Percentiles rank a stretch among this genome's conserved stretches.
Evolutionary conservation across 2,329 filamentous ascomycete genomes (phyloP).

Genomic region (Epichloe sp.): DNA sequence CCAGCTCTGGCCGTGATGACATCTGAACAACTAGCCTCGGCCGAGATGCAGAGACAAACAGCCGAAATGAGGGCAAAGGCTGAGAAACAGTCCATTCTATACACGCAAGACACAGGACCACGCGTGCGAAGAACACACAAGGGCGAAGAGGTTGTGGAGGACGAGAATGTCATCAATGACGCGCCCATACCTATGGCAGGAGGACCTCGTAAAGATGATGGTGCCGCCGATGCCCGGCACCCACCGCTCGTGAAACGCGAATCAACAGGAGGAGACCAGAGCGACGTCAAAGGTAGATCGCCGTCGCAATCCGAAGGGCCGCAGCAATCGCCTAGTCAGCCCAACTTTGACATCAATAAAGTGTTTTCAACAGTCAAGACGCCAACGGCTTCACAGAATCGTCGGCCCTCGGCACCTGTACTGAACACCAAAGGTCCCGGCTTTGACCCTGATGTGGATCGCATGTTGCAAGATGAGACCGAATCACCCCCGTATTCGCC

Average conservation of each 20-base stretch:
- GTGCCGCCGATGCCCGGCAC: slow-evolving; percentile 5
- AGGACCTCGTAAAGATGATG: slow-evolving; percentile 8
- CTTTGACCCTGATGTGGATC: slow-evolving; percentile 80
- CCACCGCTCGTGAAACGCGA: slow-evolving; percentile 23
- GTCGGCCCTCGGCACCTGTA: slow-evolving; percentile 35
- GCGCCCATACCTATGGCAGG: slow-evolving; percentile 17
- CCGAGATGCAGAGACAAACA: slow-evolving; percentile 69
- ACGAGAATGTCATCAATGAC: slow-evolving; percentile 41
- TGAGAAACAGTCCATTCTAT: slow-evolving; percentile 74
- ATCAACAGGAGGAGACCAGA: slow-evolving; percentile 16
- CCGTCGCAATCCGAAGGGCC: slow-evolving; percentile 30
- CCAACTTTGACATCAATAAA: slow-evolving; percentile 70
- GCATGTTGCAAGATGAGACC: slow-evolving; percentile 69
- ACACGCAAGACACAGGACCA: slow-evolving; percentile 56
- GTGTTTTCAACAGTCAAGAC: slow-evolving; percentile 77
- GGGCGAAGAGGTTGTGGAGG: slow-evolving; percentile 79
- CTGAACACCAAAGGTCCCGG: slow-evolving; percentile 41
- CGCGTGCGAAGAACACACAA: slow-evolving; percentile 86
- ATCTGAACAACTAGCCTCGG: slow-evolving; percentile 79
- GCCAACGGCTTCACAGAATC: slow-evolving; percentile 39
- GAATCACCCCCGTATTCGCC: slow-evolving; percentile 76
- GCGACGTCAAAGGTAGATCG: slow-evolving; percentile 19
- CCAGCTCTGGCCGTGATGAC: slow-evolving; percentile 78
- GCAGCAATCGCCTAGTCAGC: slow-evolving; percentile 38
- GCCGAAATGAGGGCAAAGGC: slow-evolving; percentile 65